Conservation (phyloP, 768 basidiomycete genomes). For the Tylopilus sp. region DNA sequence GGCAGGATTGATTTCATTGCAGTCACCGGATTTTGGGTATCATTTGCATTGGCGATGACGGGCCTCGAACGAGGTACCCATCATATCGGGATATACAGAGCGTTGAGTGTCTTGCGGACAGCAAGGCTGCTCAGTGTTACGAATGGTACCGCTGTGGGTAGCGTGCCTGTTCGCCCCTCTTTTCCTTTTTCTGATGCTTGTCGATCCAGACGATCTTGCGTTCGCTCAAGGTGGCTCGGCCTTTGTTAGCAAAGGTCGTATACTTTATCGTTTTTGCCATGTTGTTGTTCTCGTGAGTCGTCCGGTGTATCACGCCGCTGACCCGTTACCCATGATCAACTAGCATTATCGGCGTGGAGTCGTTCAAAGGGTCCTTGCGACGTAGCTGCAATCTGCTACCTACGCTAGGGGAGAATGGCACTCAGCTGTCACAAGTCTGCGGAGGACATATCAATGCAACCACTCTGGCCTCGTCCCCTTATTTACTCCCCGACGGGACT, state of each 20-base stretch:
- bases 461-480: constrained; percentile 45
- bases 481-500: constrained; percentile 38
- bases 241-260: constrained; percentile 84
- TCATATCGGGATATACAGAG: constrained; percentile 87
- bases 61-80: constrained; percentile 63
- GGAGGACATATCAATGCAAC: constrained; percentile 74
- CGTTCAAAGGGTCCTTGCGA: constrained; percentile 83
- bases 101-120: constrained; percentile 80
- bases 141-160: constrained; percentile 81
- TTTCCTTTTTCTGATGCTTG: constrained; percentile 8
- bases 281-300: constrained; percentile 74
- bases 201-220: constrained; percentile 73
- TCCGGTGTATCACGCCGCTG: not conserved
- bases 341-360: constrained; percentile 88
- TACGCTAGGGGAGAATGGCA: constrained; percentile 49
- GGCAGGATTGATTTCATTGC: constrained; percentile 86
- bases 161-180: not conserved
- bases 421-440: constrained; percentile 59
- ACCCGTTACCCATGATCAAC: not conserved
- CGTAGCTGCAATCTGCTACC: constrained; percentile 58
- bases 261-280: constrained; percentile 92
- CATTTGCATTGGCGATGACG: constrained; percentile 64
- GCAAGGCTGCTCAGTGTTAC: constrained; percentile 84
- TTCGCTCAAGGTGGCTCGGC: constrained; percentile 85
- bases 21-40: constrained; percentile 82